Conservation (phyloP, 2,329 filamentous ascomycete genomes). For the Cladophialophora exuberans region DNA sequence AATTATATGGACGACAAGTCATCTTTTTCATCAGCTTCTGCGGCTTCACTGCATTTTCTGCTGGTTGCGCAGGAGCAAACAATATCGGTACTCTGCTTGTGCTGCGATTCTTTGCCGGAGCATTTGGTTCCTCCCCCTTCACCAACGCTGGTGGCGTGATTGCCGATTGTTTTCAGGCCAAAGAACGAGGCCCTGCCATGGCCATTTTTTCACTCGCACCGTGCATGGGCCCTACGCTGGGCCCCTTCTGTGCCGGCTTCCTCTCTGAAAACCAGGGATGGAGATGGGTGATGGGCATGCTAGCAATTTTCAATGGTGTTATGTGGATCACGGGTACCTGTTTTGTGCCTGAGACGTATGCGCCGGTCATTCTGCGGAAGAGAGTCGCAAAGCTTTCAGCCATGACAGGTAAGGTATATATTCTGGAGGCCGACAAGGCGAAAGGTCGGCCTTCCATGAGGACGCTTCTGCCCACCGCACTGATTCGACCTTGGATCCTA, state of each 20-base stretch:
- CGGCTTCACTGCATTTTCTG: constrained; percentile 64
- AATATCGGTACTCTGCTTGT: constrained; percentile 65
- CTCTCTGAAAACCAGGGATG: constrained; percentile 66
- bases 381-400: constrained; percentile 57
- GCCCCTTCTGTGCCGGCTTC: constrained; percentile 70
- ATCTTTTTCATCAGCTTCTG: constrained; percentile 64
- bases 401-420: constrained; percentile 60
- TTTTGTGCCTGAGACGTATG: constrained; percentile 63
- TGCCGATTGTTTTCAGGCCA: constrained; percentile 62
- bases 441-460: constrained; percentile 48
- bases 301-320: constrained; percentile 65
- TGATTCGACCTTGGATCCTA: constrained; percentile 70
- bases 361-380: constrained; percentile 58
- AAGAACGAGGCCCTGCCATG: constrained; percentile 61
- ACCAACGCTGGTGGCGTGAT: constrained; percentile 65
- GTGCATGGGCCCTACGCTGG: constrained; percentile 66
- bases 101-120: constrained; percentile 68
- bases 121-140: constrained; percentile 64
- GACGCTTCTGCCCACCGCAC: constrained; percentile 58
- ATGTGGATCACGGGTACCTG: constrained; percentile 60
- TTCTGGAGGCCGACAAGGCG: constrained; percentile 55
- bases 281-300: constrained; percentile 69
- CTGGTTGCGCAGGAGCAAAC: constrained; percentile 59
- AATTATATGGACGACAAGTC: constrained; percentile 64
- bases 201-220: constrained; percentile 68